Evolutionary conservation across 208 protist genomes (phyloP), one percentile per base, ranked within the genome.

Genomic region (Angomonas deanei): DNA sequence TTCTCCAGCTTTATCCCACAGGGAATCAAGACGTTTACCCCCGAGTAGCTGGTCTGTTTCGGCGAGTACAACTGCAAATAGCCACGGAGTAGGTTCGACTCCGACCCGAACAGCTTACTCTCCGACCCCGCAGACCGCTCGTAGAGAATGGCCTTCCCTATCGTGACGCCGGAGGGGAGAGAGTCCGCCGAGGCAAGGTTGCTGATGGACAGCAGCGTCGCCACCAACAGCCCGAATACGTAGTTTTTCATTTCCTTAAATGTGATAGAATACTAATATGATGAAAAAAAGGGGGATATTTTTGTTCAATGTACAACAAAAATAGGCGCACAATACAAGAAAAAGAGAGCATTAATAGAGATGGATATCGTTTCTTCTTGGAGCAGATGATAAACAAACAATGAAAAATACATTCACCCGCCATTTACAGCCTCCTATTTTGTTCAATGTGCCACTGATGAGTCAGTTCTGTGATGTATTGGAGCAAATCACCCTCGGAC

Each of bases 1-100:
- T 66, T 62, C 8, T 76, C 72, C 13, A 93, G 49, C 52, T 91
- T 74, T 54, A 62, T 68, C 3, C 38, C 49, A 47, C 77, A 77
- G 15, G 77, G 75, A 28, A 93, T 58, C 57, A 76, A 90, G 4
- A 93, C 78, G 8, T 83, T 93, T 31, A 73, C 61, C 28, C 57
- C 31, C 0, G 26, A 21, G 62, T 93, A 78, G 11, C 34, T 3
- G 5, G 52, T 42, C 2, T 53, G 19, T 13, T 48, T 48, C 3
- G 48, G 52, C 31, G 36, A 39, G 66, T 82, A 90, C 10, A 54
- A 61, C 13, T 64, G 50, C 32, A 90, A 59, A 21, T 68, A 61
- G 10, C 86, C 86, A 0, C 82, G 82, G 38, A 92, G 72, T 17
- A 92, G 68, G 15, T 75, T 70, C 13, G 55, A 33, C 33, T 78